These are phyloP conservation scores for Nasturtium officinale DNA, from an alignment of 345 rosid species.

Conservation along the genomic window DNA sequence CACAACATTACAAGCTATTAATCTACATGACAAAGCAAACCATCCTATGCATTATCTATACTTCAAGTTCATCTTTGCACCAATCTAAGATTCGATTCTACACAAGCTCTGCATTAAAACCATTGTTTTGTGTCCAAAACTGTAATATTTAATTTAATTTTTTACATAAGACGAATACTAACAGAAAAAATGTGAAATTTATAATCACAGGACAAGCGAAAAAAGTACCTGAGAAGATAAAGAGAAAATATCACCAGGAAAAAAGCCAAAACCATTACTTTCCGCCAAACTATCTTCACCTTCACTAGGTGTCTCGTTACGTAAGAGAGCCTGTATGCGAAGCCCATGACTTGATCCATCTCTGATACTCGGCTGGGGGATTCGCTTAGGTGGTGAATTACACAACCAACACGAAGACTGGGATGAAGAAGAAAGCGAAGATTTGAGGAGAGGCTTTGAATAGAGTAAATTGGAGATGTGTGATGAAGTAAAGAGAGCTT, in stretches of 20 bases:
- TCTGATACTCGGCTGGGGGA: conserved; percentile 51
- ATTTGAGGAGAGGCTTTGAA: conserved; percentile 40
- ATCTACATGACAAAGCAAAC: conserved; percentile 38
- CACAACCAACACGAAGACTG: conserved; percentile 42
- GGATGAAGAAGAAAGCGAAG: conserved; percentile 36
- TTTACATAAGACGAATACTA: background rate
- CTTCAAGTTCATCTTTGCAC: conserved; percentile 21
- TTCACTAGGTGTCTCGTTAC: conserved; percentile 48
- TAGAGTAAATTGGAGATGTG: conserved; percentile 50
- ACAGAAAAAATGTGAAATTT: background rate
- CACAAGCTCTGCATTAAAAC: conserved; percentile 14
- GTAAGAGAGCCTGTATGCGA: conserved; percentile 50
- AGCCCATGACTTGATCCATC: conserved; percentile 45
- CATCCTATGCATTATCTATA: conserved; percentile 35
- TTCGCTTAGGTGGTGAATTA: conserved; percentile 42
- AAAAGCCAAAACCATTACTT: conserved; percentile 47
- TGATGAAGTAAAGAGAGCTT: conserved; percentile 54
- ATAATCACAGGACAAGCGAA: background rate
- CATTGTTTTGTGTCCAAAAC: background rate
- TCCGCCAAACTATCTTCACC: conserved; percentile 49
- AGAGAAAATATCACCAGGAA: conserved; percentile 54
- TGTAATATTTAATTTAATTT: background rate
- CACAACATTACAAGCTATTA: conserved; percentile 49
- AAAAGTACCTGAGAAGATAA: conserved; percentile 56
- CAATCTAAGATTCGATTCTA: conserved; percentile 24